Percentiles rank a stretch among this genome's conserved stretches.
Conservation (phyloP, 169 alveolate genomes). For the Toxoplasma gondii region DNA sequence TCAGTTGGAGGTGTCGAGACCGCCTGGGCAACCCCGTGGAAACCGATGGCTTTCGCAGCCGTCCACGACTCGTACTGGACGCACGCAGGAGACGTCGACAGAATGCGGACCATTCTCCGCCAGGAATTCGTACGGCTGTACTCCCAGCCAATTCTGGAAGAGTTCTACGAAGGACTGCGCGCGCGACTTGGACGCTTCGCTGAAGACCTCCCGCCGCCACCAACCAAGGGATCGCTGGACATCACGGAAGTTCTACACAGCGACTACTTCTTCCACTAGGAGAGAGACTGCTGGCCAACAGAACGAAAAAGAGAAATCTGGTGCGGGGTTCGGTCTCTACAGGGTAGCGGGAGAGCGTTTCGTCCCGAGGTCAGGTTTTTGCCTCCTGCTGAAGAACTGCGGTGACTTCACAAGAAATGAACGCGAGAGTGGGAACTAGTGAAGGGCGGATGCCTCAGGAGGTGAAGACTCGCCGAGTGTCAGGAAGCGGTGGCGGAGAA, state of each 20-base stretch:
- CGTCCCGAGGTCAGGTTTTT: too few species aligned
- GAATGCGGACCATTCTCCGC: slow-evolving; percentile 85
- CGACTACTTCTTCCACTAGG: slow-evolving; percentile 76
- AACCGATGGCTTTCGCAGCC: slow-evolving; percentile 90
- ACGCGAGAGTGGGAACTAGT: too few species aligned
- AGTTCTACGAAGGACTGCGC: slow-evolving; percentile 80
- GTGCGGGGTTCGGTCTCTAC: too few species aligned
- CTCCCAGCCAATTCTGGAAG: slow-evolving; percentile 89
- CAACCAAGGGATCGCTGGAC: slow-evolving; percentile 81
- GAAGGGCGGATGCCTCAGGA: too few species aligned
- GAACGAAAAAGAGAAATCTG: too few species aligned
- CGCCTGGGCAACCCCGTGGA: background rate
- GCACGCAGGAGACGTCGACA: slow-evolving; percentile 93
- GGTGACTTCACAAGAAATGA: too few species aligned
- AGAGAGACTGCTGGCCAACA: background rate
- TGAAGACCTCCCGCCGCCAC: slow-evolving; percentile 80
- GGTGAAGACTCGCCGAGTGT: too few species aligned
- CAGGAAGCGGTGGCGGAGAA: too few species aligned
- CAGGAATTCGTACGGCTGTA: slow-evolving; percentile 90
- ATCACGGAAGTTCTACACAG: slow-evolving; percentile 72
- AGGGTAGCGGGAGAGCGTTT: too few species aligned
- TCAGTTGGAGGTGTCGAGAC: background rate
- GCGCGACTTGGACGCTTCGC: slow-evolving; percentile 77
- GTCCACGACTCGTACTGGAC: slow-evolving; percentile 98
- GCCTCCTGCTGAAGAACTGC: too few species aligned